phyloP scores from a whole-genome alignment of 768 basidiomycete species.

The Amanita brunnescens region DNA sequence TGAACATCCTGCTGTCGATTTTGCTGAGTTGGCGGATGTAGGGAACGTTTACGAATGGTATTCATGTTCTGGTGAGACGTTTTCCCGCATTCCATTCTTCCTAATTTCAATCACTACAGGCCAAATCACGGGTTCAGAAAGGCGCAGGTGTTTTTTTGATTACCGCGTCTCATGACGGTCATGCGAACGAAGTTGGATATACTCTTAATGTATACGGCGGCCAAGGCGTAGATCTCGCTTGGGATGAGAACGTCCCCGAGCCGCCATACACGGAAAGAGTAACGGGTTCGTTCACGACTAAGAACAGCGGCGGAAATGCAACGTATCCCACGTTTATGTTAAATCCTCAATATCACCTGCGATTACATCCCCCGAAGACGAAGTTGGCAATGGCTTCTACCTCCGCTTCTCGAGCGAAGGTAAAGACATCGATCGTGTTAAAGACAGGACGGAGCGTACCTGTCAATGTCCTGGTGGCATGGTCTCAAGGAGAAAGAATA shows the following conservation, averaged over 20 bases:
- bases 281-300: slow-evolving; percentile 50
- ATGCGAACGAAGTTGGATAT: slow-evolving; percentile 51
- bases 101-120: slow-evolving; percentile 17
- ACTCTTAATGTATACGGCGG: slow-evolving; percentile 55
- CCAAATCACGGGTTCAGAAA: slow-evolving; percentile 26
- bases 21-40: slow-evolving; percentile 11
- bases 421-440: slow-evolving; percentile 38
- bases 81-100: neutral
- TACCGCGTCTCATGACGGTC: slow-evolving; percentile 63
- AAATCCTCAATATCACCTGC: slow-evolving; percentile 83
- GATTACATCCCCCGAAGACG: slow-evolving; percentile 32
- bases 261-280: slow-evolving; percentile 37
- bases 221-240: slow-evolving; percentile 25
- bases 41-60: slow-evolving; percentile 47
- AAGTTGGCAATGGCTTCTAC: neutral
- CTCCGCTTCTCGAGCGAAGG: slow-evolving; percentile 6
- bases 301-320: slow-evolving; percentile 80
- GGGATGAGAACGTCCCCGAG: slow-evolving; percentile 34
- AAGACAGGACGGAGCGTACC: slow-evolving; percentile 59
- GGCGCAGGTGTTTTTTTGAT: slow-evolving; percentile 40
- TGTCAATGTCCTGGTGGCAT: slow-evolving; percentile 63
- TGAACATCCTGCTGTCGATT: neutral
- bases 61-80: slow-evolving; percentile 34
- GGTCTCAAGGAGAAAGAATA: slow-evolving; percentile 68
- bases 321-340: slow-evolving; percentile 74